Evolutionary conservation across 139 green algal species (phyloP), one percentile per base, ranked within the genome.

Genomic region (Dunaliella sp.): DNA sequence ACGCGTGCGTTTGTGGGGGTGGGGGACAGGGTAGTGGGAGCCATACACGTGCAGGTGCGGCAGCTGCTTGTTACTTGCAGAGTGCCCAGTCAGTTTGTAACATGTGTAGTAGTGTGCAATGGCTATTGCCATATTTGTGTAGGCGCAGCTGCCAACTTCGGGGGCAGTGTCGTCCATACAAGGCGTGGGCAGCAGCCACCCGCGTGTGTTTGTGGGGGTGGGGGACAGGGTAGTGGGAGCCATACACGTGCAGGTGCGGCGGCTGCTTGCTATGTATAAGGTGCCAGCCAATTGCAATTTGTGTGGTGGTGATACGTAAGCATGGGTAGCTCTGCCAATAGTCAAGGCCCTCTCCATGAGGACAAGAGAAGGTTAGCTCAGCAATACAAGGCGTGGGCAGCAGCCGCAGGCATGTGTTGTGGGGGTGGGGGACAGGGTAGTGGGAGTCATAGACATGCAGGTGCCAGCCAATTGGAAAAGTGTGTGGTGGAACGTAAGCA

Each of bases 1-100:
- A 96, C 90, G 75, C 88, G 90, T 12, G 93, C 97, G 80, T 96
- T 91, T 77, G 90, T 98, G 25, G 86, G 83, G 2, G 80, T 88
- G 79, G 79, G 65, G 1, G 65, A 32, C 30, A 1, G 36, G 24
- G 37, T 88, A 81, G 81, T 83, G 16, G 86, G 86, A 1, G 73
- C 38, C 1, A 88, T 88, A 28, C 37, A 88, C 57, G 86, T 88
- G 48, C 86, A 78, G 82, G 36, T 81, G 82, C n/a, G n/a, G n/a
- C n/a, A n/a, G n/a, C n/a, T n/a, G n/a, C n/a, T n/a, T n/a, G n/a
- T n/a, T n/a, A n/a, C n/a, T n/a, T n/a, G n/a, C n/a, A n/a, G 1
- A 38, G 12, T 2, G 32, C 57, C 31, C 57, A 57, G 57, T 48
- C 31, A 32, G 2, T 57, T 36, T 73, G 77, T 21, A 38, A 83